These are phyloP conservation scores for Amaranthus palmeri DNA, from an alignment of 148 eudicot genomes.

Conservation along the genomic window DNA sequence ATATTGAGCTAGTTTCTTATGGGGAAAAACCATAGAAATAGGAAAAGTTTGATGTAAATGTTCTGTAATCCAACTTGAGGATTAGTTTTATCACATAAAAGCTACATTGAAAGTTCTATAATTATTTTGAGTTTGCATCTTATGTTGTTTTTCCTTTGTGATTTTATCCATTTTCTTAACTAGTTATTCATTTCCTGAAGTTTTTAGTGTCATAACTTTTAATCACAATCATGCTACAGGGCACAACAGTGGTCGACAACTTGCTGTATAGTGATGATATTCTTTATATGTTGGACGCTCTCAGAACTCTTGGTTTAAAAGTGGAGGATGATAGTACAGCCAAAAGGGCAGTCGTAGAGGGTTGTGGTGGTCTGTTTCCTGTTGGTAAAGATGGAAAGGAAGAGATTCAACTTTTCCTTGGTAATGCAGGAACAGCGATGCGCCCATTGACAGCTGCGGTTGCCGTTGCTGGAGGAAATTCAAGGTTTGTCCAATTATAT, in stretches of 20 bases:
- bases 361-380: slow-evolving; percentile 86
- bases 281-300: slow-evolving; percentile 93
- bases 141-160: background rate
- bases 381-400: slow-evolving; percentile 56
- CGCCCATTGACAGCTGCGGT: slow-evolving; percentile 98
- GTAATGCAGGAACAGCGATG: slow-evolving; percentile 99
- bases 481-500: slow-evolving; percentile 46
- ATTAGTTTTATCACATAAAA: too few relatives aligned
- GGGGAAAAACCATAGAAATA: too few relatives aligned
- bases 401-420: slow-evolving; percentile 84
- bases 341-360: slow-evolving; percentile 76
- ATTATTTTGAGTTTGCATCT: background rate
- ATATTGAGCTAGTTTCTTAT: too few relatives aligned
- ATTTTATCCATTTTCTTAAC: background rate
- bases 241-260: slow-evolving; percentile 88
- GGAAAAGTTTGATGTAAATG: too few relatives aligned
- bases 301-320: slow-evolving; percentile 81
- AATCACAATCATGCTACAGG: slow-evolving; percentile 42
- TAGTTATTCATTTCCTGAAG: background rate
- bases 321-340: slow-evolving; percentile 66
- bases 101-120: background rate
- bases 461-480: slow-evolving; percentile 86
- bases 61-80: too few relatives aligned
- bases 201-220: background rate
- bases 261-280: slow-evolving; percentile 89